Evolutionary conservation across 768 basidiomycete species (phyloP).

Genomic region (Xerocomellus amylosporus): DNA sequence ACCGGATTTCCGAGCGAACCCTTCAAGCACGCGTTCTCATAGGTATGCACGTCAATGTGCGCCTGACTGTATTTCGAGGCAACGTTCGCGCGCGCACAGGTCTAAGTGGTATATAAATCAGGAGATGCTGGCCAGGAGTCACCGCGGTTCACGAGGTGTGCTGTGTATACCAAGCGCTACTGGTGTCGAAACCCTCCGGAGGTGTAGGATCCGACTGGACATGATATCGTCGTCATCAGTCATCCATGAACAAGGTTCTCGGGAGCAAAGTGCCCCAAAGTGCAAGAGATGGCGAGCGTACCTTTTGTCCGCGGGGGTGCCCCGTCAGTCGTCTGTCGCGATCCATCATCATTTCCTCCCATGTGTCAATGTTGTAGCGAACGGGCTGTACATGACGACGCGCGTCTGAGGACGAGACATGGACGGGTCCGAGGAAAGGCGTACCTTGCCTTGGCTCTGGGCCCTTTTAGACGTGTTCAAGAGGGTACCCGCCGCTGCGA

Average conservation of each 20-base stretch:
- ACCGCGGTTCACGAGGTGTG: slow-evolving; percentile 36
- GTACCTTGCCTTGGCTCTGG: slow-evolving; percentile 91
- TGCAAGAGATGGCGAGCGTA: slow-evolving; percentile 38
- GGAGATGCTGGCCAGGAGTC: slow-evolving; percentile 24
- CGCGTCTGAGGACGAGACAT: background rate
- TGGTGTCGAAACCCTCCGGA: slow-evolving; percentile 68
- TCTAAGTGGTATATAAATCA: slow-evolving; percentile 22
- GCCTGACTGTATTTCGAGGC: background rate
- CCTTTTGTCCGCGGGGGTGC: slow-evolving; percentile 79
- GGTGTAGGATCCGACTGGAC: slow-evolving; percentile 63
- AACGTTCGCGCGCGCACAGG: background rate
- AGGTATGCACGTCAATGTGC: background rate
- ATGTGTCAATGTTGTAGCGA: slow-evolving; percentile 80
- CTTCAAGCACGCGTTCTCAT: background rate
- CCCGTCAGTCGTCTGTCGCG: slow-evolving; percentile 88
- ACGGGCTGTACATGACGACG: slow-evolving; percentile 53
- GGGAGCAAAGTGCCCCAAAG: background rate
- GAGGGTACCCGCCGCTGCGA: slow-evolving; percentile 87
- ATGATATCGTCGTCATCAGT: background rate
- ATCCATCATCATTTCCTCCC: slow-evolving; percentile 97
- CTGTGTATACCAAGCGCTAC: slow-evolving; percentile 72
- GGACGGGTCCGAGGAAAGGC: background rate
- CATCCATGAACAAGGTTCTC: background rate
- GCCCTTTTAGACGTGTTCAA: slow-evolving; percentile 72
- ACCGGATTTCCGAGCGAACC: background rate